phyloP scores from a whole-genome alignment of 352 stramenopile genomes.

The Globisporangium cylindrosporum region DNA sequence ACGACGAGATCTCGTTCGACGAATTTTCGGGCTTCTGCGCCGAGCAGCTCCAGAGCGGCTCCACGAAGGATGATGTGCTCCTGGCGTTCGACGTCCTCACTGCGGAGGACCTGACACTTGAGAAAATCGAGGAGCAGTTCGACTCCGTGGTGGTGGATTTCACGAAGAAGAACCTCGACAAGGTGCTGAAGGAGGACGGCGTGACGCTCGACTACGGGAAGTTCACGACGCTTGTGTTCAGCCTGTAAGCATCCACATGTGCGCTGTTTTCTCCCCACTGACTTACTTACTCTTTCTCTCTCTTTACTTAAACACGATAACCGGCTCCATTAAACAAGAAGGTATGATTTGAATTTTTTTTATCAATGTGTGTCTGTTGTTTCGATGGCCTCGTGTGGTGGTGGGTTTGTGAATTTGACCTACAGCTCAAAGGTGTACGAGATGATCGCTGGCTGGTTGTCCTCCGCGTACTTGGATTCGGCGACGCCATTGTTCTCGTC shows the following conservation, averaged over 20 bases:
- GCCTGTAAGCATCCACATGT: constrained; percentile 35
- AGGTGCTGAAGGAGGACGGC: constrained; percentile 50
- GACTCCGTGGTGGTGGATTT: constrained; percentile 71
- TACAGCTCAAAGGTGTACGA: constrained; percentile 74
- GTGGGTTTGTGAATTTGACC: background rate
- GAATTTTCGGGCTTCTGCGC: constrained; percentile 87
- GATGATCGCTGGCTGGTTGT: constrained; percentile 51
- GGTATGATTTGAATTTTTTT: constrained; percentile 29
- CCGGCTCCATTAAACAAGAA: constrained; percentile 11
- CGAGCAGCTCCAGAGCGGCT: constrained; percentile 87
- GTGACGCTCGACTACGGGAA: constrained; percentile 68
- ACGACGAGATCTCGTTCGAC: constrained; percentile 82
- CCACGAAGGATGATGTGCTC: constrained; percentile 77
- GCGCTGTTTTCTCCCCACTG: background rate
- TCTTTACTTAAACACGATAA: constrained; percentile 13
- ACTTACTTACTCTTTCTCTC: background rate
- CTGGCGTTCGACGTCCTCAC: constrained; percentile 80
- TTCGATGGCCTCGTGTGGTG: background rate
- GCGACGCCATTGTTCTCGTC: constrained; percentile 20
- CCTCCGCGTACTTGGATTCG: constrained; percentile 22
- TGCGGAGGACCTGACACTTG: constrained; percentile 64
- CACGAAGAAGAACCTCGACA: constrained; percentile 68
- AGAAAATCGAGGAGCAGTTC: constrained; percentile 84
- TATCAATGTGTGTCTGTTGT: constrained; percentile 14
- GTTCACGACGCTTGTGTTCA: constrained; percentile 82